These are phyloP conservation scores for Peniophora sp. DNA, from an alignment of 1,284 basidiomycete species.

Conservation along the genomic window DNA sequence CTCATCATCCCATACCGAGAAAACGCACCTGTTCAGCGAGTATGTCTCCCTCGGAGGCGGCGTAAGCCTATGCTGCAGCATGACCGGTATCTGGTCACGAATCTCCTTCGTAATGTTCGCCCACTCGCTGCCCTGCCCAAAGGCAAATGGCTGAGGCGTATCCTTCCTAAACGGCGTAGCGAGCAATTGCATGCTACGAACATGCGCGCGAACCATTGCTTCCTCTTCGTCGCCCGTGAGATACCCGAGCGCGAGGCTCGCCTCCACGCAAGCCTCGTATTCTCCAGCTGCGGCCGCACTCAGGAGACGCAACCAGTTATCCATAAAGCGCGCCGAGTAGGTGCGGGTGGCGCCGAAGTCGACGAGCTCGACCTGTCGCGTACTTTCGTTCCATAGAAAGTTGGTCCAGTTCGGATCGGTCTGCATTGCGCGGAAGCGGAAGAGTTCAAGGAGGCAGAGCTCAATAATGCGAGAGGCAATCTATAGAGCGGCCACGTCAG, in stretches of 20 bases:
- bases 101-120: conserved; percentile 67
- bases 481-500: conserved; percentile 28
- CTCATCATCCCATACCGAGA: conserved; percentile 4
- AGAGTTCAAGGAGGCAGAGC: conserved; percentile 86
- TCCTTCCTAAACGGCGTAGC: conserved; percentile 71
- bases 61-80: conserved; percentile 84
- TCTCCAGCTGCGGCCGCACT: conserved; percentile 73
- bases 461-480: conserved; percentile 82
- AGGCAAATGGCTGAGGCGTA: conserved; percentile 63
- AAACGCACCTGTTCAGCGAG: conserved; percentile 71
- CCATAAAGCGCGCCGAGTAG: conserved; percentile 85
- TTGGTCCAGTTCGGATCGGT: conserved; percentile 99
- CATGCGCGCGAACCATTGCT: conserved; percentile 84
- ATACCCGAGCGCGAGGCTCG: conserved; percentile 81
- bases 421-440: conserved; percentile 92
- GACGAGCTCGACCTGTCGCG: conserved; percentile 75
- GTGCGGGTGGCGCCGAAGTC: conserved; percentile 94
- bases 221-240: conserved; percentile 85
- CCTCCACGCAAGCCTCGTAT: conserved; percentile 59
- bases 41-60: conserved; percentile 95
- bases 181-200: conserved; percentile 77
- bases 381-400: conserved; percentile 79
- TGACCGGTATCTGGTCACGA: conserved; percentile 79
- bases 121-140: conserved; percentile 62
- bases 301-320: conserved; percentile 79